These are phyloP conservation scores for Allodekkera sacchari DNA, from an alignment of 805 yeast genomes.

Conservation along the genomic window DNA sequence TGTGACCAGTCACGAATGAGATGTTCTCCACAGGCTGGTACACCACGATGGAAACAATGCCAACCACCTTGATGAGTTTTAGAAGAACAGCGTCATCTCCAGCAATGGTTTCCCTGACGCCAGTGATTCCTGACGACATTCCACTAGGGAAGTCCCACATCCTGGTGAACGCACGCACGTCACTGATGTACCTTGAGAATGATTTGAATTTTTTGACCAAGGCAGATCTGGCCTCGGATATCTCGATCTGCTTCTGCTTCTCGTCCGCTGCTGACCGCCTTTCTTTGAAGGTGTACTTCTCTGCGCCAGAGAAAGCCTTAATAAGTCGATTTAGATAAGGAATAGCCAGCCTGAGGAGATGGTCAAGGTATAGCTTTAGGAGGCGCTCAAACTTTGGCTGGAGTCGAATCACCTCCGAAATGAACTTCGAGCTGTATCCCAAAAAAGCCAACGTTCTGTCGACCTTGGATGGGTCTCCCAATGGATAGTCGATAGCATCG, in stretches of 20 bases:
- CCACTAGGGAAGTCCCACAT: constrained; percentile 27
- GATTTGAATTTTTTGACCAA: constrained; percentile 11
- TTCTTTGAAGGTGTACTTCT: too few relatives aligned
- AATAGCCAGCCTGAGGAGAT: too few relatives aligned
- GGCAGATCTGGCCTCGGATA: too few relatives aligned
- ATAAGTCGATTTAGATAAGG: too few relatives aligned
- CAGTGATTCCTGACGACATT: constrained; percentile 16
- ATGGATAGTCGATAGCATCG: constrained; percentile 16
- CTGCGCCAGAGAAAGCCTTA: too few relatives aligned
- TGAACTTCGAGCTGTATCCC: too few relatives aligned
- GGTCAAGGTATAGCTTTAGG: too few relatives aligned
- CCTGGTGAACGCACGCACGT: constrained; percentile 27
- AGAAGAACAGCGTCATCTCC: too few relatives aligned
- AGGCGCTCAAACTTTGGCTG: too few relatives aligned
- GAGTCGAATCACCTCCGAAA: too few relatives aligned
- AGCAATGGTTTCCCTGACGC: constrained; percentile 6
- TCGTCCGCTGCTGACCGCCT: too few relatives aligned
- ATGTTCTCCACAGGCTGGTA: constrained; percentile 29
- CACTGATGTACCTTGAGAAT: constrained; percentile 25
- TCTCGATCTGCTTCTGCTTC: too few relatives aligned
- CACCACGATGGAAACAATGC: constrained; percentile 18
- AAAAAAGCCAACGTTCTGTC: constrained; percentile 26
- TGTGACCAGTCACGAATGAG: constrained; percentile 26
- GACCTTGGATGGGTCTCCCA: constrained; percentile 19
- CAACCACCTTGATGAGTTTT: constrained; percentile 19